A percentile compares a stretch with the other conserved stretches of the same genome.
These are phyloP conservation scores for Linum trigynum DNA, from an alignment of 345 rosid species.

Conservation along the genomic window DNA sequence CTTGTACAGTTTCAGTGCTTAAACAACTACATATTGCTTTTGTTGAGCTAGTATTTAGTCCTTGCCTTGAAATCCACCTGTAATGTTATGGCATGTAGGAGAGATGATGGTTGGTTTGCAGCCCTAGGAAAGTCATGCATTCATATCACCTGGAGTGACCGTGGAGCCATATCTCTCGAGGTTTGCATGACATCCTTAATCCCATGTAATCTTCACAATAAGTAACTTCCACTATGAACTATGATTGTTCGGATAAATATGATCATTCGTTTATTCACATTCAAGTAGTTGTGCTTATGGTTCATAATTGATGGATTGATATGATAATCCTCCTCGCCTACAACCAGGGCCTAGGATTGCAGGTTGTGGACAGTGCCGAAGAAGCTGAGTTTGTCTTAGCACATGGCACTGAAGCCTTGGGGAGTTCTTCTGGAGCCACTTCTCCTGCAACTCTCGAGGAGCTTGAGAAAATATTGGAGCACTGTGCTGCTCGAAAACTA, in stretches of 20 bases:
- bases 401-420: slow-evolving; percentile 87
- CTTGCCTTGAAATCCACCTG: neutral
- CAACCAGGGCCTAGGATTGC: slow-evolving; percentile 58
- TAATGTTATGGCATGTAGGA: slow-evolving; percentile 37
- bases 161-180: slow-evolving; percentile 91
- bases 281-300: too few species aligned
- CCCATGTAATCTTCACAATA: neutral
- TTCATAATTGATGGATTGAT: neutral
- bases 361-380: slow-evolving; percentile 59
- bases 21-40: neutral
- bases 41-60: neutral
- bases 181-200: slow-evolving; percentile 20
- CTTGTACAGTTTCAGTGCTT: neutral
- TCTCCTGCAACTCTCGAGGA: slow-evolving; percentile 51
- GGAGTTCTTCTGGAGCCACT: slow-evolving; percentile 55
- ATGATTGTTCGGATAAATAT: too few species aligned
- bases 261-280: too few species aligned
- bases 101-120: slow-evolving; percentile 94
- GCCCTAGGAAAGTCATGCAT: slow-evolving; percentile 80
- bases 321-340: neutral
- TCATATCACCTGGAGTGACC: slow-evolving; percentile 88
- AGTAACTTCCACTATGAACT: neutral
- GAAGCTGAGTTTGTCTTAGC: slow-evolving; percentile 88
- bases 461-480: slow-evolving; percentile 73
- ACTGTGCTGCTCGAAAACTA: slow-evolving; percentile 52